phyloP scores from a whole-genome alignment of 495 filamentous ascomycete genomes.

The Aspergillus panamensis region DNA sequence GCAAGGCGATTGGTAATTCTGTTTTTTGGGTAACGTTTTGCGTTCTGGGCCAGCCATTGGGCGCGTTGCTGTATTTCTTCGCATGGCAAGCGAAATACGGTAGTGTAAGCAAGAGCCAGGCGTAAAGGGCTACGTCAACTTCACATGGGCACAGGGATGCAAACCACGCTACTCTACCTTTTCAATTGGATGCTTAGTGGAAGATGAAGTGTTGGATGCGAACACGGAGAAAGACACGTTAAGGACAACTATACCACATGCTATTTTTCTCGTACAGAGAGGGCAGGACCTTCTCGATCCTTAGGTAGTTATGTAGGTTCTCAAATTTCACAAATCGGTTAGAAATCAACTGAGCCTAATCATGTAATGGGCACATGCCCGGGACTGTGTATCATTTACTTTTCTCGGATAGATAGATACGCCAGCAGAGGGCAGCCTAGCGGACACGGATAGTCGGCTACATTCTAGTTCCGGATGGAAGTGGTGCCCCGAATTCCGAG shows the following conservation, averaged over 20 bases:
- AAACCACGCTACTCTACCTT: neutral
- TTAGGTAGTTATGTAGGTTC: neutral
- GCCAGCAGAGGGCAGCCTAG: neutral
- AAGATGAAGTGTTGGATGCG: neutral
- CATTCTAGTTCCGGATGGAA: constrained; percentile 7
- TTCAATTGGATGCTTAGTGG: neutral
- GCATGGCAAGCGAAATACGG: constrained; percentile 99
- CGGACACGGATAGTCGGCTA: constrained; percentile 9
- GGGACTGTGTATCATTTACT: too few species aligned
- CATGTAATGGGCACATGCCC: too few species aligned
- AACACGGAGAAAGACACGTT: neutral
- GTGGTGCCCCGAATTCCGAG: constrained; percentile 7
- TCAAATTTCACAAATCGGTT: neutral
- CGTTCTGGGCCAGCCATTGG: constrained; percentile 88
- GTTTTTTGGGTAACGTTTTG: constrained; percentile 97
- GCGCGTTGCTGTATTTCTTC: constrained; percentile 89
- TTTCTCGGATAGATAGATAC: neutral
- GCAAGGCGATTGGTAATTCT: constrained; percentile 76
- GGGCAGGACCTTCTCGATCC: neutral
- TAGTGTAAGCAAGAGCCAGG: constrained; percentile 50
- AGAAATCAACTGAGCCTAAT: neutral
- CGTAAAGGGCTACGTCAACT: neutral
- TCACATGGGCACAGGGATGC: neutral
- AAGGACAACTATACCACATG: neutral
- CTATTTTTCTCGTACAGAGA: neutral